Evolutionary conservation across 306 rosid species (phyloP).

Genomic region (Cotoneaster glaucophyllus): DNA sequence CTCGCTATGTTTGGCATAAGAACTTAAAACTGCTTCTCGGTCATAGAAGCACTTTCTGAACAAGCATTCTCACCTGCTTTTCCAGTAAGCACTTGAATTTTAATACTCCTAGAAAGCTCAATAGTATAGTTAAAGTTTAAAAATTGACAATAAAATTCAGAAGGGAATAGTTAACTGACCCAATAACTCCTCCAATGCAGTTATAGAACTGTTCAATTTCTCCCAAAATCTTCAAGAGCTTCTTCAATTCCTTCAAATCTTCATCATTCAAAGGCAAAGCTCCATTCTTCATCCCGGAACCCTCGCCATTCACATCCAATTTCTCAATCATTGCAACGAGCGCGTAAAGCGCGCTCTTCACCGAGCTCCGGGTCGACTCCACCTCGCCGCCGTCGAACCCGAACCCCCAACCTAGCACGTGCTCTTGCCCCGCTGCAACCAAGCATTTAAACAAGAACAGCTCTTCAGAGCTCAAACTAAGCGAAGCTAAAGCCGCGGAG

Average conservation of each 20-base stretch:
- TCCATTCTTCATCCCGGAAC: conserved; percentile 26
- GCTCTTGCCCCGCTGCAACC: conserved; percentile 88
- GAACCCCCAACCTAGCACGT: conserved; percentile 44
- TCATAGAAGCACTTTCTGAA: not conserved
- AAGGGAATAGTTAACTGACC: conserved; percentile 42
- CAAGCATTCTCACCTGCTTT: not conserved
- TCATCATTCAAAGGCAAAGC: conserved; percentile 40
- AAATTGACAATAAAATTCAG: not conserved
- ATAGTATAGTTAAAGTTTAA: not conserved
- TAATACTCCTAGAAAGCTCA: not conserved
- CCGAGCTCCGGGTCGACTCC: conserved; percentile 33
- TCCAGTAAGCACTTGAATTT: not conserved
- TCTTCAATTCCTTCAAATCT: conserved; percentile 53
- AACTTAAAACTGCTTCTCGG: not conserved
- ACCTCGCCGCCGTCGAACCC: conserved; percentile 24
- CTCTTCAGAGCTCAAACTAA: conserved; percentile 29
- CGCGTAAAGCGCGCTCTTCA: conserved; percentile 66
- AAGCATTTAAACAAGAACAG: conserved; percentile 60
- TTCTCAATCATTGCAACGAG: conserved; percentile 74
- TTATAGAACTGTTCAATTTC: conserved; percentile 76
- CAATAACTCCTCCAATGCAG: conserved; percentile 93
- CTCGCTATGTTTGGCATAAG: no score
- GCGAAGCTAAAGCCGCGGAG: conserved; percentile 28
- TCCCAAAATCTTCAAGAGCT: conserved; percentile 49
- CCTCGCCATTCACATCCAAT: conserved; percentile 29